These are phyloP conservation scores for Calonectria crousiana DNA, from an alignment of 2,329 filamentous ascomycete species.

Conservation along the genomic window DNA sequence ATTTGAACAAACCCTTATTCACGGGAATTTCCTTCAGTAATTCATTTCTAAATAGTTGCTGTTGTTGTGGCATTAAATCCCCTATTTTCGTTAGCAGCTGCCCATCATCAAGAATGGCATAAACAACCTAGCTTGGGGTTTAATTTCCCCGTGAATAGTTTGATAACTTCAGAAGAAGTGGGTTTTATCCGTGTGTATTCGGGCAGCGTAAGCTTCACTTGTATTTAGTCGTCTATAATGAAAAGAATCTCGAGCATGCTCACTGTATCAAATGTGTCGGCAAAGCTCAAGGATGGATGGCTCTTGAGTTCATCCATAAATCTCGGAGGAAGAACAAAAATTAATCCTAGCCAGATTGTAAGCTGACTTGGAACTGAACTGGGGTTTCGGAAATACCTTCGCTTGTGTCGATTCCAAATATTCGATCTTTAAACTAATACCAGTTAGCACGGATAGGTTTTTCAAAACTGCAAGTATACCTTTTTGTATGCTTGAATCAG, in stretches of 20 bases:
- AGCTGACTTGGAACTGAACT: neutral
- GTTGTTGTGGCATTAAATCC: neutral
- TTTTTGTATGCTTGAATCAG: neutral
- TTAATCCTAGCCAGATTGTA: neutral
- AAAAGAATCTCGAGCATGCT: neutral
- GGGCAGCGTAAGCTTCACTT: neutral
- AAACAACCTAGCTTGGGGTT: neutral
- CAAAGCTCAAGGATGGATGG: neutral
- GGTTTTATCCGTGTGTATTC: neutral
- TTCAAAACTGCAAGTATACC: neutral
- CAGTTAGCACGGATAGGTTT: neutral
- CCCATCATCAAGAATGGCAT: neutral
- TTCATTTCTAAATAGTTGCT: neutral
- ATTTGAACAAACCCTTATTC: neutral
- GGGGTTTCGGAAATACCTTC: neutral
- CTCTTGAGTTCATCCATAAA: neutral
- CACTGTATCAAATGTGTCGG: neutral
- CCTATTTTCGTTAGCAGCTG: neutral
- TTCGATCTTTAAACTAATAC: neutral
- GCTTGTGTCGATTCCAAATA: neutral
- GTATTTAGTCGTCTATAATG: neutral
- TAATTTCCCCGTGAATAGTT: neutral
- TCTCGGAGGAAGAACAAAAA: neutral
- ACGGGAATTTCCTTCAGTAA: neutral
- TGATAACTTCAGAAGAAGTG: neutral